These are phyloP conservation scores for Kodamaea lidongshanica DNA, from an alignment of 805 yeast species.

Conservation along the genomic window DNA sequence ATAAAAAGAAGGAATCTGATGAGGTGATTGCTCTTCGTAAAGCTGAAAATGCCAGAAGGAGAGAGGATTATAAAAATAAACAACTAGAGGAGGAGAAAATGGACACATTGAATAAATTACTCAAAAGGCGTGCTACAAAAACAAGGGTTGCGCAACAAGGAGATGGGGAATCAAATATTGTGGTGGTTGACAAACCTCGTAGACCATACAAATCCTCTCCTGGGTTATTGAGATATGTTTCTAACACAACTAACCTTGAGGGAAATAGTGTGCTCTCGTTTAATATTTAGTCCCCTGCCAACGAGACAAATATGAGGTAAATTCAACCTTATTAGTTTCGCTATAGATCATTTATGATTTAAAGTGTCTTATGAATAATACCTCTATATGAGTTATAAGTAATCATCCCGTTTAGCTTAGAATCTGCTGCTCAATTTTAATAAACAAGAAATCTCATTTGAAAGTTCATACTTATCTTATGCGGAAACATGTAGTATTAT, in stretches of 20 bases:
- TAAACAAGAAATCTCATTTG: too few species aligned
- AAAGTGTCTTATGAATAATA: too few species aligned
- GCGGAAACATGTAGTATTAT: too few species aligned
- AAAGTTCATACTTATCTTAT: too few species aligned
- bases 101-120: constrained; percentile 80
- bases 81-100: constrained; percentile 86
- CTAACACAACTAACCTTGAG: constrained; percentile 13
- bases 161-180: constrained; percentile 25
- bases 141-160: constrained; percentile 39
- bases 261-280: constrained; percentile 6
- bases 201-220: constrained; percentile 42
- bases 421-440: too few species aligned
- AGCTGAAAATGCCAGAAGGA: constrained; percentile 81
- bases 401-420: too few species aligned
- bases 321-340: too few species aligned
- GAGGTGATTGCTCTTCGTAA: constrained; percentile 78
- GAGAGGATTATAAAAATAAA: constrained; percentile 78
- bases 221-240: constrained; percentile 39
- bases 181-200: constrained; percentile 26
- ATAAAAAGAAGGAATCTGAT: constrained; percentile 56
- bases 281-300: too few species aligned
- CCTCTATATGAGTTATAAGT: too few species aligned
- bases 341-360: too few species aligned
- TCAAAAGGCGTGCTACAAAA: constrained; percentile 78
- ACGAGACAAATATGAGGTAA: too few species aligned